Base-by-base conservation (phyloP, 2,329 filamentous ascomycete genomes). In the Clathrospora elynae region DNA sequence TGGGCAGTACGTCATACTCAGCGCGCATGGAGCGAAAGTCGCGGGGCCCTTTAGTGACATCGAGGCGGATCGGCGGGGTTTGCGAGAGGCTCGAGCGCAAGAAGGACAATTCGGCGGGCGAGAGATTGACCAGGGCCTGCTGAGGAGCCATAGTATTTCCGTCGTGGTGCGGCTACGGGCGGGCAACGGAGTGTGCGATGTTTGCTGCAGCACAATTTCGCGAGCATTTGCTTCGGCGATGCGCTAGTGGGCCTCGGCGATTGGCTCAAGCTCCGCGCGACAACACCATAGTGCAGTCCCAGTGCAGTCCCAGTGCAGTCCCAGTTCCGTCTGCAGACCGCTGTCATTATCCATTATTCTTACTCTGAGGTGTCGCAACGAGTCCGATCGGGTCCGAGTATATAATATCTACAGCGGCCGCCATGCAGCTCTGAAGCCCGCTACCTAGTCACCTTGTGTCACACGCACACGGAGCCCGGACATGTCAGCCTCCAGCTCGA, bases 61-160 rank as follows among this genome's bases (percentile, higher is more conserved):
- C 93, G 14, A 92, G 88, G 16, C 93, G 90, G 68, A 97, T 87
- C 13, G 93, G 90, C 8, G 90, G 90, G 29, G 74, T 75, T 47
- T 91, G 85, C 6, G 84, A 81, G 64, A 99, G 89, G 5, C 92
- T 91, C 53, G 82, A 84, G 78, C 95, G 90, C 36, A 97, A 84
- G 76, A 96, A 99, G 60, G 91, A 90, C 63, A 99, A 88, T 76
- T 99, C 93, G 64, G 93, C 90, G 33, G 93, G 92, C 39, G 91
- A 96, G 71, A 97, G 86, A 59, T 90, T 85, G 30, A 81, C 63
- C 84, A 82, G 73, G 83, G 82, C 52, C 49, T 61, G 59, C 40
- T 63, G 52, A 39, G 68, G 68, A 19, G 64, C 55, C 67, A 68
- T 68, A n/a, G 46, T 38, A 52, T 12, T 35, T 26, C 34, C n/a